Evolutionary conservation across 495 filamentous ascomycete genomes (phyloP), one percentile per base, ranked within the genome.

Genomic region (Xylaria acuta): DNA sequence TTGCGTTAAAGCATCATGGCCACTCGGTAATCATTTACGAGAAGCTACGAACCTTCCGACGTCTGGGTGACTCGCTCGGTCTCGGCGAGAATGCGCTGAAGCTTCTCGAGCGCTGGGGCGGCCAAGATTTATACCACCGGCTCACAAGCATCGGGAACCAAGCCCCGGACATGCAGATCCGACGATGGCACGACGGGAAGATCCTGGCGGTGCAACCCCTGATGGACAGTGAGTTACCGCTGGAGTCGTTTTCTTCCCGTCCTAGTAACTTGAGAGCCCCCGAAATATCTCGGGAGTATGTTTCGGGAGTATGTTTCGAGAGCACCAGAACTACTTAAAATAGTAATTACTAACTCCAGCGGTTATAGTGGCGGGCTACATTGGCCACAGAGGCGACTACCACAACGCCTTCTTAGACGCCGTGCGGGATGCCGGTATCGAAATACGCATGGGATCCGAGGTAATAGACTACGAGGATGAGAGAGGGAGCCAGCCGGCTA

Each of bases 281-380:
- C n/a, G n/a, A n/a, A n/a, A n/a, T n/a, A n/a, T n/a, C n/a, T n/a
- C n/a, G n/a, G n/a, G n/a, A n/a, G n/a, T n/a, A n/a, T n/a, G n/a
- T n/a, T n/a, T n/a, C n/a, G n/a, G n/a, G n/a, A n/a, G n/a, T n/a
- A n/a, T n/a, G n/a, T n/a, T n/a, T n/a, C n/a, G n/a, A n/a, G n/a
- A n/a, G n/a, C n/a, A n/a, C n/a, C n/a, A n/a, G n/a, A n/a, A n/a
- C n/a, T n/a, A n/a, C n/a, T n/a, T n/a, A n/a, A n/a, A n/a, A n/a
- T n/a, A n/a, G n/a, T n/a, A n/a, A n/a, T n/a, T n/a, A n/a, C n/a
- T n/a, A n/a, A n/a, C n/a, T n/a, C n/a, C n/a, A n/a, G n/a, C n/a
- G n/a, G n/a, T n/a, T n/a, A n/a, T n/a, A n/a, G n/a, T 87, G 86
- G 86, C 85, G 1, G 85, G 84, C 12, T 87, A 86, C 68, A 87